phyloP scores from a whole-genome alignment of 345 rosid genomes.

The Rubroshorea leprosula region DNA sequence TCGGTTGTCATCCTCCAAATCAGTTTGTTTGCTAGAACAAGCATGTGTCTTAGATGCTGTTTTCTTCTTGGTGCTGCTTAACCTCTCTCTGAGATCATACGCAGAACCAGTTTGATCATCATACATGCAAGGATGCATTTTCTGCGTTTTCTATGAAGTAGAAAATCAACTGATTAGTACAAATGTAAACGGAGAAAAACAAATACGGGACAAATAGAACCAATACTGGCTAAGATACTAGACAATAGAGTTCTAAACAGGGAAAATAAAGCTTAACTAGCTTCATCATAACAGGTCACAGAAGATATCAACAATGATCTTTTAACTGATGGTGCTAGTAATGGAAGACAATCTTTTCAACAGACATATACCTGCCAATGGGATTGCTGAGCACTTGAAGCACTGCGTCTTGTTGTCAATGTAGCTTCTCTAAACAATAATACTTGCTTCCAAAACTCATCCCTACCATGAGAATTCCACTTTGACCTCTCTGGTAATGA shows the following conservation, averaged over 20 bases:
- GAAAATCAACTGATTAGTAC: constrained; percentile 11
- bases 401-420: constrained; percentile 28
- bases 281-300: not conserved
- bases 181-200: constrained; percentile 6
- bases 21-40: constrained; percentile 23
- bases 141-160: constrained; percentile 53
- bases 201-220: not conserved
- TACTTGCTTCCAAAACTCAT: constrained; percentile 69
- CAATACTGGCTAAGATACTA: constrained; percentile 42
- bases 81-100: constrained; percentile 75
- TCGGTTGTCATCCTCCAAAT: constrained; percentile 12
- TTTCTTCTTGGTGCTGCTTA: constrained; percentile 27
- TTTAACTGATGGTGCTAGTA: not conserved
- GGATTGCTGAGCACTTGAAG: constrained; percentile 27
- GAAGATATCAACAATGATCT: not conserved
- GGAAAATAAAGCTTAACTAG: not conserved
- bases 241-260: not conserved
- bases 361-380: constrained; percentile 46
- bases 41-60: constrained; percentile 21
- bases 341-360: not conserved
- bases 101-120: constrained; percentile 54
- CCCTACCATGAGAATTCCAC: constrained; percentile 58
- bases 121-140: constrained; percentile 74
- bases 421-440: constrained; percentile 52
- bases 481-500: constrained; percentile 59